Conservation (phyloP, 1,139 yeast species). For the Kodamaea arcana region DNA sequence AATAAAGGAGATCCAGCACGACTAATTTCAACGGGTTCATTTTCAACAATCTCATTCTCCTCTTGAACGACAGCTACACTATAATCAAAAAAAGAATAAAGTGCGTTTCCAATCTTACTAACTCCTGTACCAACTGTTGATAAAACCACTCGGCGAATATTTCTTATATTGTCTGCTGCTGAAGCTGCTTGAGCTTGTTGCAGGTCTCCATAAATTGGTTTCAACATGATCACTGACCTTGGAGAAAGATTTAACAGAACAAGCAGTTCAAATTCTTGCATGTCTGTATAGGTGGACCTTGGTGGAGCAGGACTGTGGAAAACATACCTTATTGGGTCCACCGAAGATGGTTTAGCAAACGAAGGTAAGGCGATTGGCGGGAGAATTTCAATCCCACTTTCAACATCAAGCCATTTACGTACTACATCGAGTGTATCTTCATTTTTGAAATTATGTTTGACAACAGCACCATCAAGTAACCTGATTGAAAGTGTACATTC, state of each 20-base stretch:
- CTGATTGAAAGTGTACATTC: conserved; percentile 47
- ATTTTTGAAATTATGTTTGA: conserved; percentile 40
- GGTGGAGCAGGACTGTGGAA: conserved; percentile 39
- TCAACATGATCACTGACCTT: conserved; percentile 61
- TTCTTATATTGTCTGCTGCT: conserved; percentile 9
- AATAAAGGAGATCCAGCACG: conserved; percentile 2
- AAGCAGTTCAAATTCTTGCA: conserved; percentile 51
- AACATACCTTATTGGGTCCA: conserved; percentile 32
- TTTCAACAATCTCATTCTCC: background rate
- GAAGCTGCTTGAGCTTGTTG: conserved; percentile 1
- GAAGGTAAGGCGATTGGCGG: conserved; percentile 29
- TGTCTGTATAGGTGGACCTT: conserved; percentile 36
- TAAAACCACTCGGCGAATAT: conserved; percentile 11
- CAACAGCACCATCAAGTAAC: conserved; percentile 51
- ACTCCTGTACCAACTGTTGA: conserved; percentile 4
- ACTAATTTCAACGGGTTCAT: conserved; percentile 3
- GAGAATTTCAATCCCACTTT: conserved; percentile 42
- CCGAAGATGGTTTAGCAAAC: conserved; percentile 32
- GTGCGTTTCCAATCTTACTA: conserved; percentile 25
- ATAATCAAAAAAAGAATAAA: conserved; percentile 38
- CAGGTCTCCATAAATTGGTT: conserved; percentile 41
- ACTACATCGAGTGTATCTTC: conserved; percentile 49
- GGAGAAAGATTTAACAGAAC: conserved; percentile 53
- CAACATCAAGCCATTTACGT: conserved; percentile 57
- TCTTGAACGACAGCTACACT: background rate